Evolutionary conservation across 176 grass and related monocot genomes (phyloP).

Genomic region (Paspalum notatum): DNA sequence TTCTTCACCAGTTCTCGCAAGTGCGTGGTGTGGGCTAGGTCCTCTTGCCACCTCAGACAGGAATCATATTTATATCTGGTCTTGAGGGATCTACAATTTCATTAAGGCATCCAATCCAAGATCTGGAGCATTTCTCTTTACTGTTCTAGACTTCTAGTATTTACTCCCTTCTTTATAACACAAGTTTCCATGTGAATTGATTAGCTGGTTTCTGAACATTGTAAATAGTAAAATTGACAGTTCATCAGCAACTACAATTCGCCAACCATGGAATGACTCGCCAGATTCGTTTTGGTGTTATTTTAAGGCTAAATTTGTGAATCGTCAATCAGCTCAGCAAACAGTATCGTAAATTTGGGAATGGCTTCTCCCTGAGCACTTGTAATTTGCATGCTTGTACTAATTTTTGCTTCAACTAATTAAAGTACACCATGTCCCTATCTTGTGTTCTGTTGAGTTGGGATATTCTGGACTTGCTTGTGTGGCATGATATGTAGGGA

Average conservation of each 20-base stretch:
- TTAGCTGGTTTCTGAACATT: conserved; percentile 25
- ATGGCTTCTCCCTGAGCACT: neutral
- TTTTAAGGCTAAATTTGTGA: conserved; percentile 17
- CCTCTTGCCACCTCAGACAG: conserved; percentile 72
- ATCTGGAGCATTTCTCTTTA: conserved; percentile 14
- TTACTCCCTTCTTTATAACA: conserved; percentile 1
- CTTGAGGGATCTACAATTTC: conserved; percentile 43
- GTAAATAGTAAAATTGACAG: conserved; percentile 41
- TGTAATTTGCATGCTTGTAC: neutral
- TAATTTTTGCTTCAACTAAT: neutral
- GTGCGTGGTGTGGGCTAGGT: conserved; percentile 80
- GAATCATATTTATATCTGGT: conserved; percentile 95
- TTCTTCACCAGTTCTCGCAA: conserved; percentile 64
- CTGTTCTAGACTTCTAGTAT: conserved; percentile 30
- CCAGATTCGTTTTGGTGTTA: neutral
- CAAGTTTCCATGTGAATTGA: conserved; percentile 36
- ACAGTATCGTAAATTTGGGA: neutral
- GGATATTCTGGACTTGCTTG: neutral
- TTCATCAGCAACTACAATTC: neutral
- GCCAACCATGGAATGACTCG: neutral
- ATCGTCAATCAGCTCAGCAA: neutral
- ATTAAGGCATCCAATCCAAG: conserved; percentile 14
- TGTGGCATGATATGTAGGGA: neutral
- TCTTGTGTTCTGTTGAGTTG: neutral
- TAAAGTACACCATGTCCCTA: neutral